These are phyloP conservation scores for Phalaenopsis equestris DNA, from an alignment of 106 monocot genomes.

Conservation along the genomic window DNA sequence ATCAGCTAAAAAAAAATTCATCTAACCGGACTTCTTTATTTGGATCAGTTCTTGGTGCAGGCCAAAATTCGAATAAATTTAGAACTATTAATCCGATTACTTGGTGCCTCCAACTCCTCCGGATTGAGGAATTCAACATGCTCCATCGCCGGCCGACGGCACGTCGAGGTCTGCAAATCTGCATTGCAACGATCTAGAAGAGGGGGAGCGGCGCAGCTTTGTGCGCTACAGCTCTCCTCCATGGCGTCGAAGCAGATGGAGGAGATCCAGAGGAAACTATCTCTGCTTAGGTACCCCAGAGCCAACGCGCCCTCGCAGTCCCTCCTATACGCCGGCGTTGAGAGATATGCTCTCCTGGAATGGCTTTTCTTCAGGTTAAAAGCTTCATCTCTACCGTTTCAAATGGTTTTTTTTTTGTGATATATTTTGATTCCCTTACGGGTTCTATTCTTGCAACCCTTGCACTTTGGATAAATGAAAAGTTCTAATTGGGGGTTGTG, in stretches of 20 bases:
- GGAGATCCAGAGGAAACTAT: constrained; percentile 85
- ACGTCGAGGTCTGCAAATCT: background rate
- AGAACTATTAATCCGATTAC: background rate
- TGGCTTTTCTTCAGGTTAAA: constrained; percentile 95
- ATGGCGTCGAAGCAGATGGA: constrained; percentile 99
- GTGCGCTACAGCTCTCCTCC: background rate
- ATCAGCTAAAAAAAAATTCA: too few species aligned
- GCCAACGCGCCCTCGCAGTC: constrained; percentile 78
- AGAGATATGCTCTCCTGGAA: constrained; percentile 88
- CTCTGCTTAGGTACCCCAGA: constrained; percentile 51
- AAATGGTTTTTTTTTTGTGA: background rate
- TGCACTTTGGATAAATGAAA: background rate
- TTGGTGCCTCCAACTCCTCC: background rate
- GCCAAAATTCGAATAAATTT: too few species aligned
- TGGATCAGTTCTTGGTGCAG: too few species aligned
- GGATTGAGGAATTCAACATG: too few species aligned
- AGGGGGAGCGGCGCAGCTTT: background rate
- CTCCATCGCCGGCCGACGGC: background rate
- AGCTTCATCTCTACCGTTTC: background rate
- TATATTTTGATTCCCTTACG: background rate
- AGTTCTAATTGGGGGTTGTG: background rate
- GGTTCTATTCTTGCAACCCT: background rate
- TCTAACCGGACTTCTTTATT: too few species aligned
- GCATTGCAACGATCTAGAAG: constrained; percentile 1
- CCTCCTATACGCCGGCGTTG: constrained; percentile 89